Evolutionary conservation across 768 basidiomycete species (phyloP), one percentile per base, ranked within the genome.

Genomic region (Phlebiopsis gigantea): DNA sequence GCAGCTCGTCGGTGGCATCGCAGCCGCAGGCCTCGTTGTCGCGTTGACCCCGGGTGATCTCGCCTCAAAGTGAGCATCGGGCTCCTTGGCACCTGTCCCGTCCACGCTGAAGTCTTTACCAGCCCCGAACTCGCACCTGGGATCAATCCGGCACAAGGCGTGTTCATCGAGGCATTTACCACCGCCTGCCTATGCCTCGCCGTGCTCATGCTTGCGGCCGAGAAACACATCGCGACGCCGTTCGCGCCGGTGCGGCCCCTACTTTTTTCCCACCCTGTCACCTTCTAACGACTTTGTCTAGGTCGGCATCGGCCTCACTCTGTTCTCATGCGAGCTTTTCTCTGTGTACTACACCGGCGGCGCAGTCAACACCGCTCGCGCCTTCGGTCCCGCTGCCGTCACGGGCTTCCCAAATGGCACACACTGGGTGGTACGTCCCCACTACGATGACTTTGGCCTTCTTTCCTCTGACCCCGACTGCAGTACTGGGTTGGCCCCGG

Each of bases 401-500:
- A 77, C 79, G n/a, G 79, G 82, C 19, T 87, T 87, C 63, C 74
- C 77, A 14, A 63, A 70, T 46, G 59, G 66, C 21, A 57, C 72
- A 5, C 87, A 87, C 41, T 88, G 84, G 86, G 75, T 87, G 57
- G 85, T 85, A 68, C 30, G 81, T 72, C 31, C n/a, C 4, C 28
- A 1, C 15, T 2, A 39, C 42, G 19, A 21, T 50, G 3, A 10
- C 9, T 55, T 25, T 43, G n/a, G 28, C 26, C 57, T n/a, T 12
- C 30, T 53, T 49, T 53, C 48, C 58, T 39, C 57, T 56, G 0
- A 45, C 53, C 22, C 25, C 24, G 21, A 61, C 15, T 24, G 14
- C 55, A 87, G 83, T 86, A 86, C 63, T 87, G 85, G 86, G 69
- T 87, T 8, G 87, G 88, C 39, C 87, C 87, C 0, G 78, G 79